Conservation (phyloP, 352 stramenopile species). For the Pythium coloratum region DNA sequence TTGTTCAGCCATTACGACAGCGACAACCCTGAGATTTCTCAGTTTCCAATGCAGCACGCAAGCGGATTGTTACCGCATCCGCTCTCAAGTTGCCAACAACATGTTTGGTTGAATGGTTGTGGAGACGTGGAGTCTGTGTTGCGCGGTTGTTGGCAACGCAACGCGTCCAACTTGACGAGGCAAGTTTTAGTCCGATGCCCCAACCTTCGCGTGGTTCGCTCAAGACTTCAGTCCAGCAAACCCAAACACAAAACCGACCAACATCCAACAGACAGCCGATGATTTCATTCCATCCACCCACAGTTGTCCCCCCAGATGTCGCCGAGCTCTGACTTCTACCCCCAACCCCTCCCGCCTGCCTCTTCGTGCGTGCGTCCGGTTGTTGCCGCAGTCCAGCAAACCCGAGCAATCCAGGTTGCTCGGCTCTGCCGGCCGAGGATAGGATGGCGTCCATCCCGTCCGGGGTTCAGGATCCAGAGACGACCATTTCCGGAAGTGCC, state of each 20-base stretch:
- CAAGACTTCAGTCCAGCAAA: background rate
- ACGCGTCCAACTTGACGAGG: too few relatives aligned
- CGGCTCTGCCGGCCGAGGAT: too few relatives aligned
- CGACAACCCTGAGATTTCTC: background rate
- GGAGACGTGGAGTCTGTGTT: background rate
- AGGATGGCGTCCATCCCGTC: constrained; percentile 8
- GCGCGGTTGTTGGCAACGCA: background rate
- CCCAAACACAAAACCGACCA: background rate
- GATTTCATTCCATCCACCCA: background rate
- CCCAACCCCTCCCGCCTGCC: background rate
- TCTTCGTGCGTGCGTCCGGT: background rate
- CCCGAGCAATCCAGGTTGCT: background rate
- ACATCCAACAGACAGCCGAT: background rate
- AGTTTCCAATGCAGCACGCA: background rate
- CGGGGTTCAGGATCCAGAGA: background rate
- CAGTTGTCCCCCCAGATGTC: background rate
- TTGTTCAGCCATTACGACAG: background rate
- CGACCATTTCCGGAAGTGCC: constrained; percentile 15
- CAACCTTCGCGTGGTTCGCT: too few relatives aligned
- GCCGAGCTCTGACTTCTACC: background rate
- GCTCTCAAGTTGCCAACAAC: background rate
- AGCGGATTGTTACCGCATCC: background rate
- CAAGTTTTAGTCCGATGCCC: too few relatives aligned
- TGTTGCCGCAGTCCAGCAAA: background rate
- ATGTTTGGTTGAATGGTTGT: too few relatives aligned